These are phyloP conservation scores for Suillus paluster DNA, from an alignment of 768 basidiomycete genomes.

Conservation along the genomic window DNA sequence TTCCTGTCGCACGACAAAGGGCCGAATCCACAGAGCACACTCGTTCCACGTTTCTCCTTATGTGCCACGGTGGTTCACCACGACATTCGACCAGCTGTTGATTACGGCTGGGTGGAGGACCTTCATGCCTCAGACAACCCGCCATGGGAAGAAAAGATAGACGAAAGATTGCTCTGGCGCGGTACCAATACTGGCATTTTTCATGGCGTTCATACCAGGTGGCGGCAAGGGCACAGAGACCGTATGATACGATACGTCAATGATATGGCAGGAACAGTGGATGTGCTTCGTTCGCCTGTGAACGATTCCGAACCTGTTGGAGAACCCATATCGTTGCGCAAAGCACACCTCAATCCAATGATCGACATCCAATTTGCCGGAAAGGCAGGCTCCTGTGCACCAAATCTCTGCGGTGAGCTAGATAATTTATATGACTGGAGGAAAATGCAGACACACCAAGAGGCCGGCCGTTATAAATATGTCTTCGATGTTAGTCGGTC, in stretches of 20 bases:
- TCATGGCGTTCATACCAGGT: slow-evolving; percentile 43
- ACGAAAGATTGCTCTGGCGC: slow-evolving; percentile 71
- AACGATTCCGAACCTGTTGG: slow-evolving; percentile 39
- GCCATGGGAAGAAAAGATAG: slow-evolving; percentile 64
- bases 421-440: slow-evolving; percentile 54
- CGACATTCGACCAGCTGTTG: slow-evolving; percentile 55
- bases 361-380: slow-evolving; percentile 67
- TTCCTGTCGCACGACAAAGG: slow-evolving; percentile 53
- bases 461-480: slow-evolving; percentile 66
- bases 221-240: slow-evolving; percentile 56
- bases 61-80: slow-evolving; percentile 56
- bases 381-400: slow-evolving; percentile 9
- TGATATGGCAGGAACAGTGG: slow-evolving; percentile 41
- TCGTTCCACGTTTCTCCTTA: slow-evolving; percentile 58
- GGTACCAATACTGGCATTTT: slow-evolving; percentile 74
- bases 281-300: slow-evolving; percentile 41
- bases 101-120: slow-evolving; percentile 53
- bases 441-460: slow-evolving; percentile 42
- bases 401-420: slow-evolving; percentile 48
- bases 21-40: slow-evolving; percentile 43
- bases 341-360: slow-evolving; percentile 51
- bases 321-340: slow-evolving; percentile 34
- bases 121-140: slow-evolving; percentile 53
- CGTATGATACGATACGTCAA: slow-evolving; percentile 51
- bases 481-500: slow-evolving; percentile 52